These are phyloP conservation scores for Trichoderma sp. DNA, from an alignment of 2,329 filamentous ascomycete species.

Conservation along the genomic window DNA sequence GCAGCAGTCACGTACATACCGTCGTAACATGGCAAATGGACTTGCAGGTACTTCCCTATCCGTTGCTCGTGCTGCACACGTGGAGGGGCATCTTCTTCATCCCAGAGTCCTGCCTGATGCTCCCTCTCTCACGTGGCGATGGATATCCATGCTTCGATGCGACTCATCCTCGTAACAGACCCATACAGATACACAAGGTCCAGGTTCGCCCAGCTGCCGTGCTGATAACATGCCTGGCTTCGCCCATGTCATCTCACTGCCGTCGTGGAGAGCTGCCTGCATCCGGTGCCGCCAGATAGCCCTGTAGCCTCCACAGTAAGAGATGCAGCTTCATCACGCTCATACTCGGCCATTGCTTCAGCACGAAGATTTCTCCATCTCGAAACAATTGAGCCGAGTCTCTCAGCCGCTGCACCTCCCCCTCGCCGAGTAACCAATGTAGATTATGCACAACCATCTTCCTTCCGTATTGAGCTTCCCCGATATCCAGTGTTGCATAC, in stretches of 20 bases:
- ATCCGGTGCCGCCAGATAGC: slow-evolving; percentile 44
- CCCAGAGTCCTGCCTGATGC: not conserved
- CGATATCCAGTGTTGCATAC: slow-evolving; percentile 49
- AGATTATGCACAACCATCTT: slow-evolving; percentile 57
- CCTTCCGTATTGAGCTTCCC: slow-evolving; percentile 34
- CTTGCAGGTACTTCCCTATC: not conserved
- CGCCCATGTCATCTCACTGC: not conserved
- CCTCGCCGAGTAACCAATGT: slow-evolving; percentile 49
- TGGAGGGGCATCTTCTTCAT: not conserved
- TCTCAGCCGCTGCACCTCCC: slow-evolving; percentile 45
- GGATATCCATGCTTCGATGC: not conserved
- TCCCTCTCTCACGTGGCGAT: not conserved
- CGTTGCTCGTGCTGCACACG: not conserved
- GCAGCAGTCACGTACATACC: not conserved
- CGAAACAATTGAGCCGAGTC: slow-evolving; percentile 37
- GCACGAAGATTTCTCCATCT: slow-evolving; percentile 44
- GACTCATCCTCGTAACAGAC: not conserved
- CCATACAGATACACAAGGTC: not conserved
- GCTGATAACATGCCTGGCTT: not conserved
- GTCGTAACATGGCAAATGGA: not conserved
- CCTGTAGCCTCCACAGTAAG: slow-evolving; percentile 60
- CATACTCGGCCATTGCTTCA: slow-evolving; percentile 40
- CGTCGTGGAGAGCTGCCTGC: not conserved
- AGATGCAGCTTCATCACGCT: slow-evolving; percentile 49
- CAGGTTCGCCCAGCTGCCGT: not conserved